Evolutionary conservation across 805 yeast species (phyloP).

Genomic region (Kluyveromyces lactis): DNA sequence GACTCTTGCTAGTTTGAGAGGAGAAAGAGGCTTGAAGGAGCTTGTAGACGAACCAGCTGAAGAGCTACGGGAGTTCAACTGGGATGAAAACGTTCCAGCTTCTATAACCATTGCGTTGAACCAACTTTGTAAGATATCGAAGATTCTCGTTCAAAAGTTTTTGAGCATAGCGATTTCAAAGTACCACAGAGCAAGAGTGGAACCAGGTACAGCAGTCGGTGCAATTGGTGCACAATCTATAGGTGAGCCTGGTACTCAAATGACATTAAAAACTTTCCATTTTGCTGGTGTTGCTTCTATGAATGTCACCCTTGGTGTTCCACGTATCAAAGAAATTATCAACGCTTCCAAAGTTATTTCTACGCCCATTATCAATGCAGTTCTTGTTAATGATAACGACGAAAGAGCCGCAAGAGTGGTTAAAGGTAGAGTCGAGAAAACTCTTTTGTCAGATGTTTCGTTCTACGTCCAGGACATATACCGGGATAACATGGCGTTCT

Average conservation of each 20-base stretch:
- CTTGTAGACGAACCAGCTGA: conserved; percentile 37
- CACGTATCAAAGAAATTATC: conserved; percentile 97
- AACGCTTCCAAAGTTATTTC: conserved; percentile 93
- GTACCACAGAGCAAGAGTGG: conserved; percentile 84
- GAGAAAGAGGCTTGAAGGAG: conserved; percentile 41
- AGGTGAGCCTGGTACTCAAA: conserved; percentile 99
- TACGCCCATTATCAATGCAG: conserved; percentile 94
- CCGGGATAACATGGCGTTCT: conserved; percentile 64
- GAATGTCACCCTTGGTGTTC: conserved; percentile 98
- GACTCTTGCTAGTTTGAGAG: conserved; percentile 49
- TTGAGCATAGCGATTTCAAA: conserved; percentile 69
- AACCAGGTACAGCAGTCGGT: conserved; percentile 99
- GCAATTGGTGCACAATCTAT: conserved; percentile 99
- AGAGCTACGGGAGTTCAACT: conserved; percentile 35
- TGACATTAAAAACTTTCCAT: conserved; percentile 95
- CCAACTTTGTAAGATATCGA: conserved; percentile 62
- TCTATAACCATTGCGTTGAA: conserved; percentile 41
- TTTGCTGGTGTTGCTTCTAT: conserved; percentile 99
- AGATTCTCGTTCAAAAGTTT: conserved; percentile 51
- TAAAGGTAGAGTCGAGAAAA: conserved; percentile 94
- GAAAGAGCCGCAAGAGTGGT: conserved; percentile 98
- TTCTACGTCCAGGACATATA: conserved; percentile 91
- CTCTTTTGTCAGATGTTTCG: conserved; percentile 77
- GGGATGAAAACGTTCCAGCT: conserved; percentile 31
- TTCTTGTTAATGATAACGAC: conserved; percentile 83